These are phyloP conservation scores for Xylaria grammica DNA, from an alignment of 495 filamentous ascomycete genomes.

Conservation along the genomic window DNA sequence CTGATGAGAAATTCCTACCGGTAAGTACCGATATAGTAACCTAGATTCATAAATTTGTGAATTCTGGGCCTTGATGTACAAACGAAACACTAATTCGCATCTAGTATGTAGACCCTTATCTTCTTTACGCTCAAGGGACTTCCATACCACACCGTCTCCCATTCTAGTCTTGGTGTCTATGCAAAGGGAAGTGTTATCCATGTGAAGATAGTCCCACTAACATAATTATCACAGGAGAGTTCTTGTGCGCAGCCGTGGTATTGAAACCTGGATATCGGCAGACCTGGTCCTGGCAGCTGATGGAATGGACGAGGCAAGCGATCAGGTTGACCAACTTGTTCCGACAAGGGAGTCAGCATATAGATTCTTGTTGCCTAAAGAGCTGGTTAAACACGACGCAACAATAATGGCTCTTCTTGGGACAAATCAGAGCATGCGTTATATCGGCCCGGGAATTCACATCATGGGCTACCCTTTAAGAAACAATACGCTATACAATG, in stretches of 20 bases:
- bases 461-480: constrained; percentile 41
- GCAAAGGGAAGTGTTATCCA: no score
- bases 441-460: constrained; percentile 52
- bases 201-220: neutral
- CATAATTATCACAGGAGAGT: neutral
- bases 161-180: no score
- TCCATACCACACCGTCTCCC: neutral
- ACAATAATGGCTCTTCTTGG: constrained; percentile 43
- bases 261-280: constrained; percentile 31
- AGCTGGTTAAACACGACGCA: constrained; percentile 45
- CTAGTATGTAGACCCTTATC: constrained; percentile 9
- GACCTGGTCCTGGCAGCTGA: constrained; percentile 56
- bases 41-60: no score
- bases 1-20: constrained; percentile 13
- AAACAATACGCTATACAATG: constrained; percentile 28
- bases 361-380: constrained; percentile 47
- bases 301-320: constrained; percentile 48
- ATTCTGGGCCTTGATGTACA: no score
- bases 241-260: constrained; percentile 8
- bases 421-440: constrained; percentile 48
- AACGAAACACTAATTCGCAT: constrained; percentile 11
- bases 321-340: constrained; percentile 37
- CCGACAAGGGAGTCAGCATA: constrained; percentile 54
- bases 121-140: neutral
- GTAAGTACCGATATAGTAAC: neutral